A percentile compares a stretch with the other conserved stretches of the same genome.
Conservation (phyloP, 345 rosid species). For the Eucalyptus sideroxylon region DNA sequence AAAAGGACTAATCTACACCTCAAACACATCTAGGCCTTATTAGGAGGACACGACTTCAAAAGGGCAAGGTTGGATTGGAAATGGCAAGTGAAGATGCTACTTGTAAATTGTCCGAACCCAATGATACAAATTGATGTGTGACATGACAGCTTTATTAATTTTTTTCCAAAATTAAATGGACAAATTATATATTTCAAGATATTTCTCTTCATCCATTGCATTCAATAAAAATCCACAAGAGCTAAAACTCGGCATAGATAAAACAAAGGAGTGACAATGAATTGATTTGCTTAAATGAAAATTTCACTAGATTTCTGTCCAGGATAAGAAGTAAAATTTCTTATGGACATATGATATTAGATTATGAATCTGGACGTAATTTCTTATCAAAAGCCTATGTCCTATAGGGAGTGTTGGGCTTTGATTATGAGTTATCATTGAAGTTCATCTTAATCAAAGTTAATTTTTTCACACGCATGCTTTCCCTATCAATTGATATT, state of each 20-base stretch:
- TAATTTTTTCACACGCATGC: neutral
- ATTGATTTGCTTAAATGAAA: neutral
- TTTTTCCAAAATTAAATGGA: neutral
- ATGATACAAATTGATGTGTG: neutral
- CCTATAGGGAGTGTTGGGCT: neutral
- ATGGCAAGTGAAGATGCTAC: neutral
- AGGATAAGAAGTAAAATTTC: neutral
- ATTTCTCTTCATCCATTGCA: neutral
- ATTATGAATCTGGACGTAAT: no score
- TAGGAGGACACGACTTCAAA: neutral
- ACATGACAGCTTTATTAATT: neutral
- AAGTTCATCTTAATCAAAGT: neutral
- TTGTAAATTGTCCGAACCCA: neutral
- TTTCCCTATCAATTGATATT: neutral
- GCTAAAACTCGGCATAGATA: neutral
- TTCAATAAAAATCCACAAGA: neutral
- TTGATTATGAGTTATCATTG: neutral
- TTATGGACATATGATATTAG: neutral
- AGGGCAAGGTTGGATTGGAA: neutral
- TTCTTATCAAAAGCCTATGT: neutral
- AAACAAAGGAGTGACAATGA: neutral
- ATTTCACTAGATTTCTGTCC: neutral
- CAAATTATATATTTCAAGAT: neutral
- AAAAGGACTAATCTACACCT: neutral
- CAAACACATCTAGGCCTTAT: neutral